These are phyloP conservation scores for Penicillium lividum DNA, from an alignment of 495 filamentous ascomycete genomes.

Conservation along the genomic window DNA sequence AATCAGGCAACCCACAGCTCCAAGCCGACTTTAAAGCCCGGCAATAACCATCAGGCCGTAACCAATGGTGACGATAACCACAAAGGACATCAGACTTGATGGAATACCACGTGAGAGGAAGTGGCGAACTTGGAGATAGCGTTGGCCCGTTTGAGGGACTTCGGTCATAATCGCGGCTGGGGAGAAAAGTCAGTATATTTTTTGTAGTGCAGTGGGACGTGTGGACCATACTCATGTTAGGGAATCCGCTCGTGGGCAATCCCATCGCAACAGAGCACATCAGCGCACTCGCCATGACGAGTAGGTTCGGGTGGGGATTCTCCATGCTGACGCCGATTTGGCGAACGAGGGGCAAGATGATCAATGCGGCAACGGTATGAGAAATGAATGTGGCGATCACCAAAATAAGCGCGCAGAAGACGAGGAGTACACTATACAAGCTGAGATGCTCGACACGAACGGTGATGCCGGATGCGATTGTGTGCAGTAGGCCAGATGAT, in stretches of 20 bases:
- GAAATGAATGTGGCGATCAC: conserved; percentile 98
- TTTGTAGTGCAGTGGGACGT: conserved; percentile 5
- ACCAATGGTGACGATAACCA: conserved; percentile 80
- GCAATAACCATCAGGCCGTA: conserved; percentile 84
- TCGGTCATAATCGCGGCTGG: conserved; percentile 99
- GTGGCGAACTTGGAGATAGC: conserved; percentile 89
- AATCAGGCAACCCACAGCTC: not conserved
- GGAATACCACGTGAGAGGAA: conserved; percentile 92
- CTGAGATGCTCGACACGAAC: conserved; percentile 71
- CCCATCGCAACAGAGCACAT: conserved; percentile 81
- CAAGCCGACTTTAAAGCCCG: conserved; percentile 58
- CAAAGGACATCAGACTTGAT: conserved; percentile 74
- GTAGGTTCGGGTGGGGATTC: conserved; percentile 86
- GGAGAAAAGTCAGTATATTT: conserved; percentile 25
- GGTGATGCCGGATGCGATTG: conserved; percentile 77
- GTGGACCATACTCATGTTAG: conserved; percentile 90
- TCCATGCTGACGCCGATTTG: conserved; percentile 82
- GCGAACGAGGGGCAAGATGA: conserved; percentile 87
- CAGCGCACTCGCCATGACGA: conserved; percentile 82
- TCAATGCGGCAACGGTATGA: conserved; percentile 94
- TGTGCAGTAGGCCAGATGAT: conserved; percentile 88
- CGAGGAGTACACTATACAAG: conserved; percentile 82
- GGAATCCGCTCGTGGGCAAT: conserved; percentile 92
- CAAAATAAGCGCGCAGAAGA: conserved; percentile 82
- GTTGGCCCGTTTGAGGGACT: conserved; percentile 82